Evolutionary conservation across 2,329 filamentous ascomycete species (phyloP).

Genomic region (Pseudocercospora musae): DNA sequence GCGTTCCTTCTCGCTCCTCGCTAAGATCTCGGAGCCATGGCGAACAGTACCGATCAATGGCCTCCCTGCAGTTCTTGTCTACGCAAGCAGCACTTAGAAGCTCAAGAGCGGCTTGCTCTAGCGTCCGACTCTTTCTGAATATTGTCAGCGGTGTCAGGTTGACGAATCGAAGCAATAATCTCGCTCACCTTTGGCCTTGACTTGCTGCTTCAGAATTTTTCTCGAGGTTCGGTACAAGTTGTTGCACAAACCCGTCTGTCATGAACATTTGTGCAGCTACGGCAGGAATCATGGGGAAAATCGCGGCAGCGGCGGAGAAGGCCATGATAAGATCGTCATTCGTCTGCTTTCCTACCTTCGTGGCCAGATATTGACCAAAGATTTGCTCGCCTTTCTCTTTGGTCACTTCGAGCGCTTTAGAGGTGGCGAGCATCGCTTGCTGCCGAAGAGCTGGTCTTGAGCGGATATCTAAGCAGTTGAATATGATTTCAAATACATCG

Average conservation of each 20-base stretch:
- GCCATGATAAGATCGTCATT: slow-evolving; percentile 87
- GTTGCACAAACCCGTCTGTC: slow-evolving; percentile 78
- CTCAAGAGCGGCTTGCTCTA: slow-evolving; percentile 82
- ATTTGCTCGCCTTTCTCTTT: slow-evolving; percentile 61
- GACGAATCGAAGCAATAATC: not conserved
- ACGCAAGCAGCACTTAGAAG: slow-evolving; percentile 91
- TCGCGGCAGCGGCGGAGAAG: slow-evolving; percentile 84
- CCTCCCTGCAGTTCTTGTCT: slow-evolving; percentile 75
- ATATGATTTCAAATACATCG: slow-evolving; percentile 77
- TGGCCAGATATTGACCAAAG: slow-evolving; percentile 72
- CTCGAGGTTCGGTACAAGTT: slow-evolving; percentile 57
- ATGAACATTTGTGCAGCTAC: slow-evolving; percentile 77
- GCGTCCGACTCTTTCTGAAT: slow-evolving; percentile 74
- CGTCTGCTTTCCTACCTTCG: slow-evolving; percentile 67
- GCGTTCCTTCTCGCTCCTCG: slow-evolving; percentile 36
- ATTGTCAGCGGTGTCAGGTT: slow-evolving; percentile 11
- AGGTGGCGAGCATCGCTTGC: slow-evolving; percentile 76
- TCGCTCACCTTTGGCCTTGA: slow-evolving; percentile 32
- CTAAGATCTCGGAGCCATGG: slow-evolving; percentile 86
- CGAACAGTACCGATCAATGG: slow-evolving; percentile 77
- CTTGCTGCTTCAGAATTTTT: slow-evolving; percentile 47
- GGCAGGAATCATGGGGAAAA: slow-evolving; percentile 81
- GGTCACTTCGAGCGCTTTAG: slow-evolving; percentile 77
- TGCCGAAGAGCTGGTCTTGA: slow-evolving; percentile 69
- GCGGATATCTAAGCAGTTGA: slow-evolving; percentile 83